Evolutionary conservation across 106 monocot species (phyloP), one percentile per base, ranked within the genome.

Genomic region (Chionographis japonica): DNA sequence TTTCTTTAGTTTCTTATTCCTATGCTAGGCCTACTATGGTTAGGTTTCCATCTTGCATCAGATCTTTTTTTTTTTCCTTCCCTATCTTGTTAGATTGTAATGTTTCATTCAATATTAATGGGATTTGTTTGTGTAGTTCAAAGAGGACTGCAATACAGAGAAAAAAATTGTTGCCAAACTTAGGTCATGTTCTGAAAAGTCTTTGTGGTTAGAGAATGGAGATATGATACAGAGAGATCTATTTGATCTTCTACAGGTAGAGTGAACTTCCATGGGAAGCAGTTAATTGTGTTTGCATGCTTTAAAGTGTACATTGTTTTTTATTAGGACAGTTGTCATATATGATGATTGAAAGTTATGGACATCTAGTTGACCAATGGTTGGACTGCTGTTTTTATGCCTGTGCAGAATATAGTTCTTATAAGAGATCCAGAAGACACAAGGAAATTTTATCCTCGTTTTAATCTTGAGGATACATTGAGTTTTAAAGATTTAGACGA

Each of bases 81-180:
- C 27, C 27, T 0, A 27, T 27, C 27, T 27, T 27, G 27, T 27
- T 27, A 27, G 27, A 27, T 27, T 27, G 27, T 27, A 27, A 27
- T 27, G 27, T 54, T 37, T 4, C 54, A 15, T 37, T 52, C 37
- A 59, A 19, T 41, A 65, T 27, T 27, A 27, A 13, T 67, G 53
- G 53, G 1, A 19, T 54, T 61, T 65, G 13, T 35, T 19, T 77
- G 3, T 76, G 52, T 77, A 95, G 91, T 91, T 95, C 68, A 95
- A 86, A 79, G 88, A 91, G 18, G 91, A 91, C 6, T 95, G 91
- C 76, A 86, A 91, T 59, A 91, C 91, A 55, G 95, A 95, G 81
- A 95, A 91, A 68, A 95, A 95, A 68, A 86, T 88, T 71, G 79
- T 88, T 40, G 76, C 74, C 5, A 91, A 88, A 70, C 76, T 91